Base-by-base conservation (phyloP, 2,329 filamentous ascomycete genomes). In the Pseudocercospora cruenta region DNA sequence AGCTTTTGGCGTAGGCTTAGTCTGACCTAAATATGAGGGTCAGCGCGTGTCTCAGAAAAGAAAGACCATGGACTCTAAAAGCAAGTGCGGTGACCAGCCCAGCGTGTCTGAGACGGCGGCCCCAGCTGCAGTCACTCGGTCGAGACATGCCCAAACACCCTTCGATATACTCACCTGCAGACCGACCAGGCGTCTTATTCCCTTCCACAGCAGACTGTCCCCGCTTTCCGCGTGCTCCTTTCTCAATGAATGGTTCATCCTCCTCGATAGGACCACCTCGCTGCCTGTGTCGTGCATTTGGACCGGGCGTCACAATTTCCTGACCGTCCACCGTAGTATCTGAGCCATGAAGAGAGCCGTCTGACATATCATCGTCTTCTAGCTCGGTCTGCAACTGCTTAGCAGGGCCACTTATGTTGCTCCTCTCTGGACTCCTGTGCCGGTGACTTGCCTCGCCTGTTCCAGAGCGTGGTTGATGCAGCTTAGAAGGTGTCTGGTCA, bases 401-500 rank as follows among this genome's bases (percentile, higher is more conserved):
- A 26, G 7, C 21, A 26, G 21, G 33, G 12, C 43, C 58, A 47
- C 21, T 22, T 22, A 60, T 33, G 6, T 60, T 39, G 58, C 36
- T 33, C n/a, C 16, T 31, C 16, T 14, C n/a, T 12, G 58, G 58
- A 51, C 43, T 58, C 19, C 31, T 43, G n/a, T 58, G n/a, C 22
- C 55, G 55, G 33, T 58, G 55, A 22, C 19, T 14, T 58, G 55
- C 19, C 16, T n/a, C 22, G n/a, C 55, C 55, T 36, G 19, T 26
- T 16, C 31, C 55, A 8, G 55, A 22, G 3, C 28, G 55, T 39
- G 28, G 28, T 43, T 58, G 55, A 14, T 43, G 55, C 9, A 58
- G 55, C 24, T 16, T 22, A n/a, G 31, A 36, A 19, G 55, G 55
- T 39, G 55, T 58, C 55, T 43, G 55, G 26, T 58, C 55, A 43